Conservation (phyloP, 75 land plant genomes). For the Pinus taeda region DNA sequence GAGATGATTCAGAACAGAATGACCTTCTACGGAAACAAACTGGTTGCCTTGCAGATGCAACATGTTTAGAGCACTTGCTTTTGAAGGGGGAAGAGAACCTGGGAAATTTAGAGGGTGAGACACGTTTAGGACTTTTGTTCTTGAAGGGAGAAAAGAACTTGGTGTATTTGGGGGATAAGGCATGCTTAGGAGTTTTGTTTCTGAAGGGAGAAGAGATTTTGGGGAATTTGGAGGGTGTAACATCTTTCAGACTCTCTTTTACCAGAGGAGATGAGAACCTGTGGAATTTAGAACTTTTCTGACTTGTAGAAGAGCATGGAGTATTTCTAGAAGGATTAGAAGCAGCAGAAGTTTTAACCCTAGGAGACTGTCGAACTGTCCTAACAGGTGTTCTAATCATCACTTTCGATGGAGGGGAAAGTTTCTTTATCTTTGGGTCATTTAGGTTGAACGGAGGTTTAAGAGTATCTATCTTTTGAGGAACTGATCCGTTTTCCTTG, state of each 20-base stretch:
- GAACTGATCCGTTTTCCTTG: conserved; percentile 4
- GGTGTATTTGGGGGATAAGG: no score
- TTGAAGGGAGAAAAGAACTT: no score
- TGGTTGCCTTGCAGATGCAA: not conserved
- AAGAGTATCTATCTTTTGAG: not conserved
- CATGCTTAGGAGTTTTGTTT: not conserved
- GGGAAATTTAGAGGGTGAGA: no score
- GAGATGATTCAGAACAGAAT: not conserved
- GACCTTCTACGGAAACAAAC: not conserved
- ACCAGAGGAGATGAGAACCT: not conserved
- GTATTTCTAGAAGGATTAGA: not conserved
- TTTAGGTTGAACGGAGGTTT: not conserved
- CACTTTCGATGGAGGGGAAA: not conserved
- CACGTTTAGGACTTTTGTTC: no score
- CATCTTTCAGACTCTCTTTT: not conserved
- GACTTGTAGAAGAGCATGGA: not conserved
- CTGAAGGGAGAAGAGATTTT: not conserved
- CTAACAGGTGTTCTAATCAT: conserved; percentile 4
- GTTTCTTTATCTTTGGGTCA: not conserved
- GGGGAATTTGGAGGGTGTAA: not conserved
- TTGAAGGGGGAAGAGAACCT: no score
- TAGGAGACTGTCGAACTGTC: not conserved
- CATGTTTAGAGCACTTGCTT: not conserved
- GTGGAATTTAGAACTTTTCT: not conserved
- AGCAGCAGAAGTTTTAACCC: not conserved